These are phyloP conservation scores for Protomyces inundatus DNA, from an alignment of 1,139 yeast genomes.

Conservation along the genomic window DNA sequence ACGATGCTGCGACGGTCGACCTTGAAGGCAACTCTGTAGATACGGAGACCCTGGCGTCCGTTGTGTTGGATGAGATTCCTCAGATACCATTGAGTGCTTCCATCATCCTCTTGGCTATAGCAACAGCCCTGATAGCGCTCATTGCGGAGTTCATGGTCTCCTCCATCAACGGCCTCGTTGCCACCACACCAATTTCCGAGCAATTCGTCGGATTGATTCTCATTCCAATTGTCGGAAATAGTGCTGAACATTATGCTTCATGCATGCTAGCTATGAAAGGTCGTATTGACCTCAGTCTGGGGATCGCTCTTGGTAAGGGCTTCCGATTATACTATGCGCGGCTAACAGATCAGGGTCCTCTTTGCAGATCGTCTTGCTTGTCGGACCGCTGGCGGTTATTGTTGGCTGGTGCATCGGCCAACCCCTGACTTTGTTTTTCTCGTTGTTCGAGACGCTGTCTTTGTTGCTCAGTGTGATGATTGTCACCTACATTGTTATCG, in stretches of 20 bases:
- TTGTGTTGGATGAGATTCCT: conserved; percentile 34
- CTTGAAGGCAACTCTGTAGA: conserved; percentile 20
- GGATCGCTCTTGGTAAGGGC: conserved; percentile 63
- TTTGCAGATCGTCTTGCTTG: conserved; percentile 86
- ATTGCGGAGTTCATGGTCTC: conserved; percentile 94
- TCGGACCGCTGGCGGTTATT: conserved; percentile 85
- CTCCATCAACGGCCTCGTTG: conserved; percentile 84
- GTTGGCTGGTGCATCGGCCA: conserved; percentile 86
- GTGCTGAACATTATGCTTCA: conserved; percentile 97
- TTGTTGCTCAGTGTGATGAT: conserved; percentile 82
- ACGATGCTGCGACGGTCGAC: conserved; percentile 41
- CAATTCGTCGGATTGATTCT: conserved; percentile 91
- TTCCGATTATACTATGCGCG: background rate
- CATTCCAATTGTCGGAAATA: conserved; percentile 95
- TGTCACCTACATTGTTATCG: conserved; percentile 72
- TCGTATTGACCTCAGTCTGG: conserved; percentile 95
- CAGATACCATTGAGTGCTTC: conserved; percentile 9
- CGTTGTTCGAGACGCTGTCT: conserved; percentile 89
- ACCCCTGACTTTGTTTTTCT: conserved; percentile 88
- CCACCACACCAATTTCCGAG: conserved; percentile 76
- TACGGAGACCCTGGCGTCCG: conserved; percentile 33
- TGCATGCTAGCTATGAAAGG: conserved; percentile 90
- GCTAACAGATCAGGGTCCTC: conserved; percentile 59
- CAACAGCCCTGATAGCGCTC: conserved; percentile 78
- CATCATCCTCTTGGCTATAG: conserved; percentile 44